Percentiles rank a stretch among this genome's conserved stretches.
Evolutionary conservation across 768 basidiomycete genomes (phyloP).

Genomic region (Kwoniella newhampshirensis): DNA sequence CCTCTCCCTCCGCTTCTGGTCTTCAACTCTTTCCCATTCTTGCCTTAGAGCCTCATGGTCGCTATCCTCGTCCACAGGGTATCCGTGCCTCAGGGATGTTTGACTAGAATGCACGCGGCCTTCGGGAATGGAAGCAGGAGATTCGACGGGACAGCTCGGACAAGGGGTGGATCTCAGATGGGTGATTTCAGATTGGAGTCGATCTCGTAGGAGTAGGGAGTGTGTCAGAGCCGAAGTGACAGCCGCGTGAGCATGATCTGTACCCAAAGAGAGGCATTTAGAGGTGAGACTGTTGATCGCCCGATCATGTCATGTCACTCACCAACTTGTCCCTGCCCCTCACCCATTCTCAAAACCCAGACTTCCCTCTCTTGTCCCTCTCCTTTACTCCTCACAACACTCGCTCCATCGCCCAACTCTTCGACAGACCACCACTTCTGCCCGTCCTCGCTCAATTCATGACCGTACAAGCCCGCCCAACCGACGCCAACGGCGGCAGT

Average conservation of each 20-base stretch:
- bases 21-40: constrained; percentile 37
- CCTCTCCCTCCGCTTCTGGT: constrained; percentile 24
- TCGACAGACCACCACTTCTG: constrained; percentile 44
- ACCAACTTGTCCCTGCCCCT: constrained; percentile 29
- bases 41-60: constrained; percentile 11
- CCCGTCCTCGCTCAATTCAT: constrained; percentile 12
- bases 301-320: no score
- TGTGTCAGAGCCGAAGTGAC: constrained; percentile 37
- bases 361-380: constrained; percentile 36
- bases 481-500: constrained; percentile 12
- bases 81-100: background rate
- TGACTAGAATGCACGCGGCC: constrained; percentile 7
- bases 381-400: constrained; percentile 31
- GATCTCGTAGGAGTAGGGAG: constrained; percentile 39
- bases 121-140: background rate
- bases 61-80: constrained; percentile 1
- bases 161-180: constrained; percentile 13
- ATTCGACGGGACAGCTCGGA: constrained; percentile 2
- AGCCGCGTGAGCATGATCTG: constrained; percentile 17
- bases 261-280: no score
- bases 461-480: no score
- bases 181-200: constrained; percentile 26
- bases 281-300: no score
- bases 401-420: constrained; percentile 44
- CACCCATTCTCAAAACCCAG: constrained; percentile 33